Percentiles rank a stretch among this genome's conserved stretches.
These are phyloP conservation scores for Pichia nakasei DNA, from an alignment of 805 yeast genomes.

Conservation along the genomic window DNA sequence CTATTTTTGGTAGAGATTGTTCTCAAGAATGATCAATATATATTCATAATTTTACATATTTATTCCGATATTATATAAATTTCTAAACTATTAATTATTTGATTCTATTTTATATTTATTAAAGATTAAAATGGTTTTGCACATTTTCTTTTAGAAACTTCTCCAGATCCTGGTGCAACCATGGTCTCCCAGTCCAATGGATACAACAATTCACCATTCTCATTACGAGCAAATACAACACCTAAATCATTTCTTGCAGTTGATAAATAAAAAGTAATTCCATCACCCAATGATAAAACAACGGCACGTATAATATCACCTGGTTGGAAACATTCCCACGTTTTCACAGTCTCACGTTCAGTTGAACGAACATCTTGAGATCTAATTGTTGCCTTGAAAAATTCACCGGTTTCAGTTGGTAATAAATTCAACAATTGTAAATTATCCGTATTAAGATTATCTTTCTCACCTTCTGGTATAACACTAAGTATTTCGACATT, in stretches of 20 bases:
- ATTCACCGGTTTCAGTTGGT: conserved; percentile 76
- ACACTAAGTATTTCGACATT: conserved; percentile 58
- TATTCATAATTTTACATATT: not conserved
- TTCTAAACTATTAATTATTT: not conserved
- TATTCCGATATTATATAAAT: not conserved
- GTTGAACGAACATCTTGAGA: conserved; percentile 86
- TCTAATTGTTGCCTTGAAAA: conserved; percentile 78
- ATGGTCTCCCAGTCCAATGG: conserved; percentile 96
- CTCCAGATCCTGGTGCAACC: conserved; percentile 71
- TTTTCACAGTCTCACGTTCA: conserved; percentile 78
- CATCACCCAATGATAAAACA: conserved; percentile 87
- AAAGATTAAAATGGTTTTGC: conserved; percentile 70
- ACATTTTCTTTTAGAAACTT: conserved; percentile 72
- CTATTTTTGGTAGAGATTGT: conserved; percentile 87
- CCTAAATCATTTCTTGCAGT: conserved; percentile 92
- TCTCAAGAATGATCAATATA: conserved; percentile 48
- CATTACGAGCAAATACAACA: conserved; percentile 77
- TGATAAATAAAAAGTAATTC: conserved; percentile 77
- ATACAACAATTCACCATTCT: conserved; percentile 58
- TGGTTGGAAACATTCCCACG: conserved; percentile 73
- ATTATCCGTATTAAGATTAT: not conserved
- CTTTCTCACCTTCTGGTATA: not conserved
- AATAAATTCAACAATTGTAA: conserved; percentile 27
- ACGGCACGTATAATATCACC: conserved; percentile 88
- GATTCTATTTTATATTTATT: not conserved